A percentile compares a stretch with the other conserved stretches of the same genome.
Evolutionary conservation across 2,329 filamentous ascomycete species (phyloP).

Genomic region (Didymella keratinophila): DNA sequence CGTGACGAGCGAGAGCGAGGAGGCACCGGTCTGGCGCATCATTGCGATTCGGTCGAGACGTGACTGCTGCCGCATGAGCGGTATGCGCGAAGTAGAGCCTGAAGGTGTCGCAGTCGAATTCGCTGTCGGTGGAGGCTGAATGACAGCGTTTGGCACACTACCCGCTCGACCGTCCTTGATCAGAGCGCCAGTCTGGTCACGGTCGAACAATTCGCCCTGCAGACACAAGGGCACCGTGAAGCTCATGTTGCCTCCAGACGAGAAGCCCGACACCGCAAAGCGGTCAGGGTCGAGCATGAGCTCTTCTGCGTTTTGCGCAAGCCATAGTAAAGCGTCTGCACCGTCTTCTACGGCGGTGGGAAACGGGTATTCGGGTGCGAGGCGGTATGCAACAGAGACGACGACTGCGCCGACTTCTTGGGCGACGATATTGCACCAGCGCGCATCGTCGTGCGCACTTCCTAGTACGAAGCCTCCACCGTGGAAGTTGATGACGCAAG

Average conservation of each 20-base stretch:
- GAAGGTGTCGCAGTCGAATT: conserved; percentile 32
- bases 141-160: conserved; percentile 35
- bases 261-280: conserved; percentile 68
- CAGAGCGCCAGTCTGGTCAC: conserved; percentile 37
- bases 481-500: conserved; percentile 70
- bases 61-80: conserved; percentile 43
- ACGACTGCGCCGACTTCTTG: conserved; percentile 65
- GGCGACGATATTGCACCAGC: conserved; percentile 66
- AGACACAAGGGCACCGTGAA: conserved; percentile 68
- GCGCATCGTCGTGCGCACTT: conserved; percentile 65
- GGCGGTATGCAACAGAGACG: conserved; percentile 67
- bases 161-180: conserved; percentile 42
- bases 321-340: conserved; percentile 67
- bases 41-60: conserved; percentile 46
- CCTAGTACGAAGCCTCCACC: conserved; percentile 70
- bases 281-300: conserved; percentile 65
- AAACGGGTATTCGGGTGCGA: conserved; percentile 68
- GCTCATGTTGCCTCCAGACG: conserved; percentile 68
- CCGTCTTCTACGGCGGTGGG: conserved; percentile 71
- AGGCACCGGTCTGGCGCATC: conserved; percentile 45
- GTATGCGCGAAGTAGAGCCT: conserved; percentile 47
- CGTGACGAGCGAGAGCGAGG: conserved; percentile 46
- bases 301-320: conserved; percentile 63
- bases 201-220: conserved; percentile 56
- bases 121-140: conserved; percentile 26